Conservation (phyloP, 2,329 filamentous ascomycete genomes). For the Davidsoniella neocaledoniae region DNA sequence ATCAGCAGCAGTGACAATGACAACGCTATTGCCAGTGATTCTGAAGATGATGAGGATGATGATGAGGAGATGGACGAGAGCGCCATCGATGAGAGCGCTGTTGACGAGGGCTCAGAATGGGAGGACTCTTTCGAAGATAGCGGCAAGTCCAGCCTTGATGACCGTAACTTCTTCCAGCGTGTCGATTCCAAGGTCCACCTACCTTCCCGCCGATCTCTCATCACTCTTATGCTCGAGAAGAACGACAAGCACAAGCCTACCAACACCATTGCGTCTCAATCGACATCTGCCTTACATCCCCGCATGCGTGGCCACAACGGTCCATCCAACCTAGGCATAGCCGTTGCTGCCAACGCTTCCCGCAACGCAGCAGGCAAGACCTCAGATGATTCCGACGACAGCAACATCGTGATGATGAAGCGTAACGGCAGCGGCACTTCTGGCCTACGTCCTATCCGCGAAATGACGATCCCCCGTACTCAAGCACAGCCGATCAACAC, state of each 20-base stretch:
- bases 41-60: conserved; percentile 43
- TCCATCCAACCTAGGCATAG: conserved; percentile 7
- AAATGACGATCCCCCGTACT: conserved; percentile 42
- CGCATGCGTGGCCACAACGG: conserved; percentile 36
- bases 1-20: conserved; percentile 45
- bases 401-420: conserved; percentile 48
- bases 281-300: conserved; percentile 48
- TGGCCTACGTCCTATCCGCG: conserved; percentile 37
- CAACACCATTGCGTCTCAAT: conserved; percentile 44
- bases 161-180: conserved; percentile 68
- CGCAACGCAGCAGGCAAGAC: conserved; percentile 27
- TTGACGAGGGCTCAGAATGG: conserved; percentile 41
- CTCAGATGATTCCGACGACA: conserved; percentile 43
- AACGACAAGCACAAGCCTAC: conserved; percentile 54
- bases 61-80: conserved; percentile 64
- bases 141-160: conserved; percentile 66
- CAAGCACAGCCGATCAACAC: conserved; percentile 55
- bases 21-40: conserved; percentile 30
- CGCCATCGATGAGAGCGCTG: conserved; percentile 52
- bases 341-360: conserved; percentile 17
- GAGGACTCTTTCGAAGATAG: conserved; percentile 62
- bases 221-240: conserved; percentile 75
- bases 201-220: conserved; percentile 69
- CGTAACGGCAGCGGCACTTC: conserved; percentile 24
- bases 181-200: conserved; percentile 79